Conservation (phyloP, 2,329 filamentous ascomycete species). For the Colletotrichum paranaense region DNA sequence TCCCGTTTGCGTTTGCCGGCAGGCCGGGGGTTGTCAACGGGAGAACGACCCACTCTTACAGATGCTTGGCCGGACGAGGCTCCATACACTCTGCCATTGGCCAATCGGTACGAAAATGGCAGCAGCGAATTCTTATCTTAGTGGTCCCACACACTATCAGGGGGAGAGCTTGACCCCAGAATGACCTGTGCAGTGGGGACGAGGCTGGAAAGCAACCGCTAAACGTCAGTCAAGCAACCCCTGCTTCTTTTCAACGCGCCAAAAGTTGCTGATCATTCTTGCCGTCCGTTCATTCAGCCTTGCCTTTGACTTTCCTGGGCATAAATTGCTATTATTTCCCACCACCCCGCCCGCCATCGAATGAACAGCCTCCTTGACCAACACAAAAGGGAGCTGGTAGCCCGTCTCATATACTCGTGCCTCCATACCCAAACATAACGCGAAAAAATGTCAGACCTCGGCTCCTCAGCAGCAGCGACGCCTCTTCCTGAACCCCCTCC, state of each 20-base stretch:
- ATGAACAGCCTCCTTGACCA: neutral
- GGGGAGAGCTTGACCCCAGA: neutral
- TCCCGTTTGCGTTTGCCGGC: neutral
- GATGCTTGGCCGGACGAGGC: too few relatives aligned
- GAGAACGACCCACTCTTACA: neutral
- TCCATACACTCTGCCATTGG: neutral
- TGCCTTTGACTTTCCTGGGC: neutral
- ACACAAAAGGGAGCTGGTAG: neutral
- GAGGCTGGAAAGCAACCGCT: conserved; percentile 20
- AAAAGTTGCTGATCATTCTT: conserved; percentile 5
- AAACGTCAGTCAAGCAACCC: conserved; percentile 11
- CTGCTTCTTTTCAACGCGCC: conserved; percentile 4
- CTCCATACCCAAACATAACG: neutral
- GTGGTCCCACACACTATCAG: neutral
- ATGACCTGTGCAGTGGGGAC: conserved; percentile 12
- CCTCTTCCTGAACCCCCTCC: conserved; percentile 47
- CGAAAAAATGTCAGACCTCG: conserved; percentile 43
- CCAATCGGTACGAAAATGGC: conserved; percentile 13
- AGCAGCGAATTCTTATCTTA: conserved; percentile 1
- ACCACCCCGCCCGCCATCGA: neutral
- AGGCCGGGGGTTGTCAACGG: neutral
- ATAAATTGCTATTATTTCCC: neutral
- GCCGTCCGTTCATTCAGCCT: conserved; percentile 14
- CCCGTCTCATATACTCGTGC: neutral
- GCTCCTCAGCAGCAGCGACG: conserved; percentile 36